These are phyloP conservation scores for Pneumocystis carinii DNA, from an alignment of 1,139 yeast species.

Conservation along the genomic window DNA sequence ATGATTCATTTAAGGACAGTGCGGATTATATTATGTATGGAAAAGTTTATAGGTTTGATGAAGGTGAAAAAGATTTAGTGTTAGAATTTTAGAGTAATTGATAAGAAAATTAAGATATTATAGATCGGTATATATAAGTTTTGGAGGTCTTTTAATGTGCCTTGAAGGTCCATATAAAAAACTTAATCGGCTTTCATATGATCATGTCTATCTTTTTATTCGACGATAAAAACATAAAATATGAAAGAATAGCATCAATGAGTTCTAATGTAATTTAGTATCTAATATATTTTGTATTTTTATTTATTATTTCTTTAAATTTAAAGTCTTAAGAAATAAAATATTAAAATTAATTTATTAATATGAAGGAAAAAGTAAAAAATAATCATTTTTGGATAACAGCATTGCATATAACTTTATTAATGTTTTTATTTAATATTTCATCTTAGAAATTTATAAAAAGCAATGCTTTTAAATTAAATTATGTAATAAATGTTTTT, in stretches of 20 bases:
- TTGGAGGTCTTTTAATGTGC: conserved; percentile 89
- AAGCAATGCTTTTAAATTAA: too few species aligned
- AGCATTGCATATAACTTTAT: too few species aligned
- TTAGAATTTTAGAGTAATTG: conserved; percentile 15
- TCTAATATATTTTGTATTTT: too few species aligned
- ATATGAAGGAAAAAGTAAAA: too few species aligned
- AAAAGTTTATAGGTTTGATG: conserved; percentile 92
- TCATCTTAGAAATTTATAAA: too few species aligned
- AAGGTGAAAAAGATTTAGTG: conserved; percentile 49
- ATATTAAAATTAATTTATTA: too few species aligned
- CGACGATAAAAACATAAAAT: conserved; percentile 34
- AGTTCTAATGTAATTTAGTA: too few species aligned
- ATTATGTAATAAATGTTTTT: too few species aligned
- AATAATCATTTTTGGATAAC: too few species aligned
- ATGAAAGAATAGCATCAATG: neutral
- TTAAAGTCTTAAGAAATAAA: too few species aligned
- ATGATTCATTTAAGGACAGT: conserved; percentile 74
- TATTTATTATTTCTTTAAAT: too few species aligned
- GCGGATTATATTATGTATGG: conserved; percentile 98
- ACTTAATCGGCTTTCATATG: conserved; percentile 79
- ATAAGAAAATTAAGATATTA: conserved; percentile 24
- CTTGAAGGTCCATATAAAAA: conserved; percentile 91
- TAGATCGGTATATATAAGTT: conserved; percentile 81
- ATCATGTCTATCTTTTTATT: conserved; percentile 76
- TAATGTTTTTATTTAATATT: too few species aligned